phyloP scores from a whole-genome alignment of 108 stramenopile genomes.

The Craspedostauros australis region DNA sequence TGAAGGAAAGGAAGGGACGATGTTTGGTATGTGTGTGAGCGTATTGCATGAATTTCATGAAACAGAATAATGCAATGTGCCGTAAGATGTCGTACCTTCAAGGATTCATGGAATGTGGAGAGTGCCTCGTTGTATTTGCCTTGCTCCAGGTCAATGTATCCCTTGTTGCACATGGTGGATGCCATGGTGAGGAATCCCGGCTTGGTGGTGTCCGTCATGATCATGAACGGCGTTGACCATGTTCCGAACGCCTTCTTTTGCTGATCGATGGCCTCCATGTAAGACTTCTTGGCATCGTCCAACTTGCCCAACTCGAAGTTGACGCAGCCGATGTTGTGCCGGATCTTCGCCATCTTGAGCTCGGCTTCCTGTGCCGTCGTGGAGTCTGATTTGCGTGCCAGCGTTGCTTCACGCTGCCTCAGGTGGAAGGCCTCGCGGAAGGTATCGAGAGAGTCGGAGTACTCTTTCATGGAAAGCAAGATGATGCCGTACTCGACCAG shows the following conservation, averaged over 20 bases:
- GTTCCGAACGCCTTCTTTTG: constrained; percentile 38
- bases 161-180: constrained; percentile 62
- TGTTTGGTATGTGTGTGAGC: too few relatives aligned
- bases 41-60: too few relatives aligned
- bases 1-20: too few relatives aligned
- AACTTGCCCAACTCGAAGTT: constrained; percentile 42
- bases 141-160: constrained; percentile 42
- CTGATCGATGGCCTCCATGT: constrained; percentile 36
- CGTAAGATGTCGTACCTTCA: constrained; percentile 8
- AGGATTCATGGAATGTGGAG: constrained; percentile 31
- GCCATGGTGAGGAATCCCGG: constrained; percentile 53
- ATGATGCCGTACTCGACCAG: constrained; percentile 64
- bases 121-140: constrained; percentile 37
- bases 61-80: neutral
- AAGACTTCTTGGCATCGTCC: constrained; percentile 32
- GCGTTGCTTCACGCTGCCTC: constrained; percentile 27
- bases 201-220: constrained; percentile 25
- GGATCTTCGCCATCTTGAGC: constrained; percentile 51
- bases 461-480: constrained; percentile 47
- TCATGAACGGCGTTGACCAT: constrained; percentile 18
- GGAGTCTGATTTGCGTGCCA: constrained; percentile 8
- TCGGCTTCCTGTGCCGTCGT: constrained; percentile 27
- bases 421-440: constrained; percentile 45
- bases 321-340: constrained; percentile 65
- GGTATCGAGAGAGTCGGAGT: constrained; percentile 35